These are phyloP conservation scores for Leishmania martiniquensis DNA, from an alignment of 208 protist genomes.

Conservation along the genomic window DNA sequence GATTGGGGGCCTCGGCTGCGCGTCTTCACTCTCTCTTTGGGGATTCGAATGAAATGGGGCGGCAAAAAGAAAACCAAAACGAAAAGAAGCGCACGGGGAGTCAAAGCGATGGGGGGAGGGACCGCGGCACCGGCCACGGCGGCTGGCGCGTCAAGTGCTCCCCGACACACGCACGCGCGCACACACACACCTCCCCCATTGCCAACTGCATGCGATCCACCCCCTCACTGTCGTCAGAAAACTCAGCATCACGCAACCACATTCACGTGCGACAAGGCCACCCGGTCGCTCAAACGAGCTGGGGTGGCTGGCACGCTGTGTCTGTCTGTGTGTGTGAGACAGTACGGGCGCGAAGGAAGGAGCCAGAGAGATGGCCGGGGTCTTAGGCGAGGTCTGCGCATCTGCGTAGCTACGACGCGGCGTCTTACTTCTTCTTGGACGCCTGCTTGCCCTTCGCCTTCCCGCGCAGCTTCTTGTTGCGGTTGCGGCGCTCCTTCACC, in stretches of 20 bases:
- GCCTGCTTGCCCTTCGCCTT: slow-evolving; percentile 95
- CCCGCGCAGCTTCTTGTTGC: slow-evolving; percentile 98
- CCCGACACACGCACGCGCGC: not conserved
- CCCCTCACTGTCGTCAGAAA: not conserved
- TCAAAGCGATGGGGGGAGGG: not conserved
- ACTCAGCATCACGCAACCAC: not conserved
- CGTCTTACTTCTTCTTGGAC: slow-evolving; percentile 93
- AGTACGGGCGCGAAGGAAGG: not conserved
- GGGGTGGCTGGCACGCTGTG: not conserved
- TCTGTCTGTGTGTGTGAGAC: not conserved
- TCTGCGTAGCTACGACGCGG: not conserved
- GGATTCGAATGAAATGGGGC: slow-evolving; percentile 6
- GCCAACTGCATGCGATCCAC: not conserved
- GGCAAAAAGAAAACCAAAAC: slow-evolving; percentile 14
- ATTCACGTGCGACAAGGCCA: not conserved
- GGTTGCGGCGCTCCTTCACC: slow-evolving; percentile 99
- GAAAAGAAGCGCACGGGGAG: slow-evolving; percentile 1
- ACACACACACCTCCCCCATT: not conserved
- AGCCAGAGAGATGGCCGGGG: not conserved
- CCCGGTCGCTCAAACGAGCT: not conserved
- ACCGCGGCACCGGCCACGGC: not conserved
- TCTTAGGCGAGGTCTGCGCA: not conserved
- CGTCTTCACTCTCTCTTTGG: slow-evolving; percentile 12
- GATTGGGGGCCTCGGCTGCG: not conserved
- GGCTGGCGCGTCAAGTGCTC: not conserved